Evolutionary conservation across 140 eudicot species (phyloP), one percentile per base, ranked within the genome.

Genomic region (Artemisia princeps): DNA sequence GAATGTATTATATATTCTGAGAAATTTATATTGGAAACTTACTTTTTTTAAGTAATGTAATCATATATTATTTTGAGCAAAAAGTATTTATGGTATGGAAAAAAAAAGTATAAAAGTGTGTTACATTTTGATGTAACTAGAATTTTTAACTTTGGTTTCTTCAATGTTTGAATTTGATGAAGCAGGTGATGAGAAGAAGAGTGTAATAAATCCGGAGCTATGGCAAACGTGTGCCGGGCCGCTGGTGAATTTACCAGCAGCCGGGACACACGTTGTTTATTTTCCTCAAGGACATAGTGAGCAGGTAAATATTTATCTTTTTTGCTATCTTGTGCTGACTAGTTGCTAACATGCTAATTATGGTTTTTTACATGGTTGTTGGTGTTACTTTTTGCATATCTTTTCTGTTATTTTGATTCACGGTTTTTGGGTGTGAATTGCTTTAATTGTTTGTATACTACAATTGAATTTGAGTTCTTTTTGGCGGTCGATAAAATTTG

Each of bases 191-290:
- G 95, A 86, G 85, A 89, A 89, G 77, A 89, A 84, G 79, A 81
- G 76, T 51, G 70, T 74, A 61, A 72, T 72, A 24, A 89, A 89
- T 64, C 74, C 75, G 15, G 97, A 89, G 77, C 81, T 89, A 80
- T 89, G 97, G 97, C 97, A 89, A 56, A 87, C 95, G 30, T 89
- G 97, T 69, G 95, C 97, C 78, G 97, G 97, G 33, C 97, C 97
- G 20, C 86, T 89, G 78, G 92, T 80, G 68, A 84, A 78, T 84
- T 71, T 89, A 65, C 97, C 97, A 78, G 92, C 87, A 1, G 92
- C 95, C 60, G 95, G 97, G 74, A 89, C 94, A 81, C 94, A 88
- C 77, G 94, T 88, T 15, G 96, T 88, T 62, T 88, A 88, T 78
- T 88, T 88, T 65, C 96, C 96, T 22, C 96, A 88, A 80, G 96